Base-by-base conservation (phyloP, 129 eudicot species). In the Artemisia tridentata region DNA sequence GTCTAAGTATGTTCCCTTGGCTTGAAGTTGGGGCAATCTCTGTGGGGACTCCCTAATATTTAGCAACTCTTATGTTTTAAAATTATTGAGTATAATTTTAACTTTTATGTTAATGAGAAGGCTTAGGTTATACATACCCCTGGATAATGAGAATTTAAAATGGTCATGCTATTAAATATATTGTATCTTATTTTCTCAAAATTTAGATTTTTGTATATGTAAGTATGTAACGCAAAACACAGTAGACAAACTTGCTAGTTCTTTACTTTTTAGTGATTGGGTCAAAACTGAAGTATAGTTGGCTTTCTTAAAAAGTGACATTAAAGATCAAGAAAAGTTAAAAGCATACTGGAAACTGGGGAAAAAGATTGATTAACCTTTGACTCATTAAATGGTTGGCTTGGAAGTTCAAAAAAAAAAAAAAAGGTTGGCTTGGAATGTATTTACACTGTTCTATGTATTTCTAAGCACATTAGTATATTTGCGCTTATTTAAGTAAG, bases 21-120 rank as follows among this genome's bases (percentile, higher is more conserved):
- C 81, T 78, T 78, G 72, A 70, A 71, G 81, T 55, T 70, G 81
- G 77, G 72, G 76, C 77, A 78, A 71, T 70, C 76, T 69, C 8
- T 18, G 72, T 77, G 60, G 81, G 72, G 76, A 34, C 69, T 48
- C 46, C 12, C 3, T 27, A 11, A 31, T 58, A 16, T 69, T 50
- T 76, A 29, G 57, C 23, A 52, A 52, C 51, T 74, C 31, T 21
- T 2, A 25, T 74, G 65, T 68, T 76, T 49, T 49, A 5, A 53
- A 25, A 31, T 55, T 38, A 12, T 48, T 29, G 0, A 10, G 53
- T 2, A 5, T 51, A 49, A 0, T 7, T 4, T 50, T 23, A 56
- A n/a, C 8, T 11, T 9, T 57, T n/a, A 17, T 54, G 3, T 19
- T 54, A 19, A 17, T 53, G 23, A 17, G 12, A 17, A 17, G n/a